These are phyloP conservation scores for Vaccinium corymbosum DNA, from an alignment of 148 eudicot genomes.

Conservation along the genomic window DNA sequence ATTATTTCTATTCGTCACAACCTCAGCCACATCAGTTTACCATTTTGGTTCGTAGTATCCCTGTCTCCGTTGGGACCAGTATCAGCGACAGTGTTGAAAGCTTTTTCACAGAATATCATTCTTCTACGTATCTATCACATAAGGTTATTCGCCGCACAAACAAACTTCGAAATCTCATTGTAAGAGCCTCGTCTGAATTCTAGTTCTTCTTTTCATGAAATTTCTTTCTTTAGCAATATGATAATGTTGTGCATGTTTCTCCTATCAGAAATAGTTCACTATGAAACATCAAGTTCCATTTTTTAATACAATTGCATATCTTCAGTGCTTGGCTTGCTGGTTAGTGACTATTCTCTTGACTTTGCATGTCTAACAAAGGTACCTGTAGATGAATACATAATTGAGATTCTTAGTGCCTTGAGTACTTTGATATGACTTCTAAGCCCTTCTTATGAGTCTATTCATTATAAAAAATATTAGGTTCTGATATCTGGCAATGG, in stretches of 20 bases:
- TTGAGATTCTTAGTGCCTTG: neutral
- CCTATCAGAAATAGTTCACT: neutral
- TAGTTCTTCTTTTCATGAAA: neutral
- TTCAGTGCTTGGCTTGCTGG: neutral
- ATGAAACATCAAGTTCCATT: neutral
- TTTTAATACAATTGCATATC: neutral
- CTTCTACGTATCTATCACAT: slow-evolving; percentile 78
- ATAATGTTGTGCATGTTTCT: neutral
- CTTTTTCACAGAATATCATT: slow-evolving; percentile 71
- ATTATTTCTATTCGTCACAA: slow-evolving; percentile 59
- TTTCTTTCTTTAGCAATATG: neutral
- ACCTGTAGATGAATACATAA: neutral
- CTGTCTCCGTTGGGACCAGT: slow-evolving; percentile 50
- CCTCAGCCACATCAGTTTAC: slow-evolving; percentile 84
- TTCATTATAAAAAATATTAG: neutral
- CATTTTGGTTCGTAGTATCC: slow-evolving; percentile 77
- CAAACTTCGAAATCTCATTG: slow-evolving; percentile 61
- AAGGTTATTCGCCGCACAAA: slow-evolving; percentile 62
- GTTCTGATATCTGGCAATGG: neutral
- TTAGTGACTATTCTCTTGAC: neutral
- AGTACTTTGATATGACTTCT: neutral
- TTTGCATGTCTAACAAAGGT: neutral
- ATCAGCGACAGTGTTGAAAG: slow-evolving; percentile 59
- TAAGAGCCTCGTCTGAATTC: slow-evolving; percentile 34
- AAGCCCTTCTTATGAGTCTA: neutral